Conservation (phyloP, 768 basidiomycete genomes). For the Boletus huronensis region DNA sequence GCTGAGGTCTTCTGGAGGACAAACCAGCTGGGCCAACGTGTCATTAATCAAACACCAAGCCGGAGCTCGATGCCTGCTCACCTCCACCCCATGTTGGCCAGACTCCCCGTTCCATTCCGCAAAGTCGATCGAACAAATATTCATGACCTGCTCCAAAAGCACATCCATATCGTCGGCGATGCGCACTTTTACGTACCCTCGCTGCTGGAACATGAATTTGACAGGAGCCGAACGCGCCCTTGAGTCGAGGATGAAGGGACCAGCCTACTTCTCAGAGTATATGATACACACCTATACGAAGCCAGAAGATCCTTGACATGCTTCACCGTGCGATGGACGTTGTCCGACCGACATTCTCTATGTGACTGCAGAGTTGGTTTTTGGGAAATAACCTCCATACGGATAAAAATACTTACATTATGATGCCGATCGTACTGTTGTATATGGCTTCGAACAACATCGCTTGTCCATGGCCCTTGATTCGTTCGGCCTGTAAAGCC, state of each 20-base stretch:
- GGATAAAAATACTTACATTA: slow-evolving; percentile 48
- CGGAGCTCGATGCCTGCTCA: slow-evolving; percentile 9
- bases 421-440: slow-evolving; percentile 54
- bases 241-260: neutral
- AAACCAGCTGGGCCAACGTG: slow-evolving; percentile 38
- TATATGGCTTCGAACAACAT: slow-evolving; percentile 62
- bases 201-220: slow-evolving; percentile 59
- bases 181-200: slow-evolving; percentile 49
- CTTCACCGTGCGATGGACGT: slow-evolving; percentile 58
- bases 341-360: slow-evolving; percentile 64
- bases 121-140: slow-evolving; percentile 45
- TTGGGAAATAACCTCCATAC: neutral
- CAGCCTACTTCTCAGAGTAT: neutral
- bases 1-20: slow-evolving; percentile 39
- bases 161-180: slow-evolving; percentile 33
- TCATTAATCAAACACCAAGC: neutral
- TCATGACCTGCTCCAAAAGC: slow-evolving; percentile 40
- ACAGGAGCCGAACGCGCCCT: slow-evolving; percentile 64
- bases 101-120: slow-evolving; percentile 36
- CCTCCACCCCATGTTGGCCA: slow-evolving; percentile 35
- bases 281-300: slow-evolving; percentile 41
- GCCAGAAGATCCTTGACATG: slow-evolving; percentile 52
- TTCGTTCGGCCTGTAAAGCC: slow-evolving; percentile 42
- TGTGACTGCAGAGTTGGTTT: slow-evolving; percentile 20
- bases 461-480: slow-evolving; percentile 45